These are phyloP conservation scores for Rhizopus microsporus DNA, from an alignment of 371 early-diverging fungal species.

Conservation along the genomic window DNA sequence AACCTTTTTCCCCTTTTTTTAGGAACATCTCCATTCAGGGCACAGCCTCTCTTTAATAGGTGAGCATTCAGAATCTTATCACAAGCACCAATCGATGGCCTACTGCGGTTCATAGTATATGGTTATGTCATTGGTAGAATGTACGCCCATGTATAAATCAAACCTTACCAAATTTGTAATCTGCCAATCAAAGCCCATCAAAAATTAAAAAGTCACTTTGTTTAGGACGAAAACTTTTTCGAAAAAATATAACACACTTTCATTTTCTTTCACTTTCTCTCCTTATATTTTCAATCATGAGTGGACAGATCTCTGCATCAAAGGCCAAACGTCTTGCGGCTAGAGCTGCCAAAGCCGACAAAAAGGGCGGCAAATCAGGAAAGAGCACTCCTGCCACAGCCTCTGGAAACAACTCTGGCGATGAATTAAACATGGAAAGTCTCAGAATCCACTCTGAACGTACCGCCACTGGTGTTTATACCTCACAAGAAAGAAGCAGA, in stretches of 20 bases:
- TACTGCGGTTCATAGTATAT: too few species aligned
- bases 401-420: constrained; percentile 33
- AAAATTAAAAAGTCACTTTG: neutral
- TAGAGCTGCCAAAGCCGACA: constrained; percentile 63
- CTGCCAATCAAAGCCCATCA: too few species aligned
- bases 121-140: too few species aligned
- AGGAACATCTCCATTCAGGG: too few species aligned
- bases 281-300: constrained; percentile 9
- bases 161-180: too few species aligned
- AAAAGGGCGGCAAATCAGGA: constrained; percentile 33
- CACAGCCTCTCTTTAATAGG: too few species aligned
- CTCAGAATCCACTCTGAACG: constrained; percentile 64
- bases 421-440: constrained; percentile 36
- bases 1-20: too few species aligned
- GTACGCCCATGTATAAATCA: too few species aligned
- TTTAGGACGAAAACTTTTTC: constrained; percentile 4
- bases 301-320: constrained; percentile 59
- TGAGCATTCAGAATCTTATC: too few species aligned
- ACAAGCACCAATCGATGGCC: too few species aligned
- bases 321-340: constrained; percentile 85
- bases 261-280: constrained; percentile 9
- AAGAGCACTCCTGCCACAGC: constrained; percentile 38
- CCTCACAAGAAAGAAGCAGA: constrained; percentile 88
- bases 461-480: constrained; percentile 90
- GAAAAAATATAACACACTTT: constrained; percentile 5